phyloP scores from a whole-genome alignment of 1,284 basidiomycete genomes.

The Boletus sp. region DNA sequence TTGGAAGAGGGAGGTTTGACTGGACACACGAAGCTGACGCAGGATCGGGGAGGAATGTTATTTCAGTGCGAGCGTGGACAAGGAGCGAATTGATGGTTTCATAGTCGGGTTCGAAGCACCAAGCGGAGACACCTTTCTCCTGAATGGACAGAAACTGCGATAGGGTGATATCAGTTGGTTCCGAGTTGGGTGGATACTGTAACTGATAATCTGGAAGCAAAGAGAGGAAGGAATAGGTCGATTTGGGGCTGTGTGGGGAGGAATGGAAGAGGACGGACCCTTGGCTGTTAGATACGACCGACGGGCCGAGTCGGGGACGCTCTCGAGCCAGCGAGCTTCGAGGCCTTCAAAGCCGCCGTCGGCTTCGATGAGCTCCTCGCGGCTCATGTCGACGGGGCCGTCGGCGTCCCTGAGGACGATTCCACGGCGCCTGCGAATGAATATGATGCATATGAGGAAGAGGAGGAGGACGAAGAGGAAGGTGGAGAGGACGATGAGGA shows the following conservation, averaged over 20 bases:
- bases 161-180: slow-evolving; percentile 92
- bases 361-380: slow-evolving; percentile 84
- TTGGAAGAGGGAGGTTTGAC: slow-evolving; percentile 90
- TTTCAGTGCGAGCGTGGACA: slow-evolving; percentile 90
- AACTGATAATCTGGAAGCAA: slow-evolving; percentile 73
- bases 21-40: slow-evolving; percentile 90
- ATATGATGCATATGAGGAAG: slow-evolving; percentile 83
- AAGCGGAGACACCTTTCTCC: slow-evolving; percentile 96
- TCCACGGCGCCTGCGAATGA: slow-evolving; percentile 76
- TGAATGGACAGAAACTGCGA: slow-evolving; percentile 97
- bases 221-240: background rate
- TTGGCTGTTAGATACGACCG: slow-evolving; percentile 83
- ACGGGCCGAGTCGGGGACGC: slow-evolving; percentile 62
- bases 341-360: slow-evolving; percentile 91
- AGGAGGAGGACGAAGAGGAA: slow-evolving; percentile 89
- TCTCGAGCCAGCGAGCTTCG: slow-evolving; percentile 92
- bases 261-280: slow-evolving; percentile 51
- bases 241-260: background rate
- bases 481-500: slow-evolving; percentile 88
- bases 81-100: slow-evolving; percentile 87
- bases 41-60: slow-evolving; percentile 93
- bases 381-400: slow-evolving; percentile 90
- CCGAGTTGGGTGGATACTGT: slow-evolving; percentile 89
- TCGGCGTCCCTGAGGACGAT: slow-evolving; percentile 84
- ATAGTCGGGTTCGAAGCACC: slow-evolving; percentile 96